Conservation (phyloP, 495 filamentous ascomycete species). For the Aspergillus hancockii region DNA sequence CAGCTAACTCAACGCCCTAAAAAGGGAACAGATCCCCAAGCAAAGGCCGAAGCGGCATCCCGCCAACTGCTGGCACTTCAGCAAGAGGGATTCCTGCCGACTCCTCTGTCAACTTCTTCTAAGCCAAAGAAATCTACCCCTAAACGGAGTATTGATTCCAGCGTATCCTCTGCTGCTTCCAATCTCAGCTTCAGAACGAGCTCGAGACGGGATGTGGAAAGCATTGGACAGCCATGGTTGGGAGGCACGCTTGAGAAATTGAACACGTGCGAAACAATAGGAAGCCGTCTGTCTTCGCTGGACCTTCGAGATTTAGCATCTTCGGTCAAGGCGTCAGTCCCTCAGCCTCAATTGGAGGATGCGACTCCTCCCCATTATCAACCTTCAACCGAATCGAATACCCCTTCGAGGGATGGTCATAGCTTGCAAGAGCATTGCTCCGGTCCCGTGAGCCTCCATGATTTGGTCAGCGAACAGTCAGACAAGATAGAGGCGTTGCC, state of each 20-base stretch:
- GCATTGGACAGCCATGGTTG: slow-evolving; percentile 45
- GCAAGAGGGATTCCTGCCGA: slow-evolving; percentile 37
- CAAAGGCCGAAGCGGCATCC: slow-evolving; percentile 32
- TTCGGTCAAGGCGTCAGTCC: slow-evolving; percentile 40
- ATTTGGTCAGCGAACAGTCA: background rate
- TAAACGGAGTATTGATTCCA: slow-evolving; percentile 19
- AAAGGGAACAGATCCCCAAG: slow-evolving; percentile 28
- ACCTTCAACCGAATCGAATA: slow-evolving; percentile 13
- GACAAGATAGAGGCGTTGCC: background rate
- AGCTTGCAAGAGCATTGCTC: background rate
- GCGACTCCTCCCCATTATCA: slow-evolving; percentile 34
- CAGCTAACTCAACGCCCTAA: slow-evolving; percentile 42
- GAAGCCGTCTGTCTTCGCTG: slow-evolving; percentile 31
- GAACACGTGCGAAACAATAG: slow-evolving; percentile 17
- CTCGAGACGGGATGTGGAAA: slow-evolving; percentile 42
- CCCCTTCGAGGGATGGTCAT: background rate
- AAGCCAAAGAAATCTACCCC: slow-evolving; percentile 14
- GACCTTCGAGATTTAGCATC: slow-evolving; percentile 39
- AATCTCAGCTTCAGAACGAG: slow-evolving; percentile 27
- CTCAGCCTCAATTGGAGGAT: slow-evolving; percentile 31
- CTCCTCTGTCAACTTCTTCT: slow-evolving; percentile 8
- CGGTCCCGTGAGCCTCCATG: background rate
- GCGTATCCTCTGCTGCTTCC: slow-evolving; percentile 12
- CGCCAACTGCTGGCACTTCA: slow-evolving; percentile 39
- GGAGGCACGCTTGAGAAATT: slow-evolving; percentile 27